Evolutionary conservation across 371 early-diverging fungal genomes (phyloP).

Genomic region (Blastocladiella emersonii): DNA sequence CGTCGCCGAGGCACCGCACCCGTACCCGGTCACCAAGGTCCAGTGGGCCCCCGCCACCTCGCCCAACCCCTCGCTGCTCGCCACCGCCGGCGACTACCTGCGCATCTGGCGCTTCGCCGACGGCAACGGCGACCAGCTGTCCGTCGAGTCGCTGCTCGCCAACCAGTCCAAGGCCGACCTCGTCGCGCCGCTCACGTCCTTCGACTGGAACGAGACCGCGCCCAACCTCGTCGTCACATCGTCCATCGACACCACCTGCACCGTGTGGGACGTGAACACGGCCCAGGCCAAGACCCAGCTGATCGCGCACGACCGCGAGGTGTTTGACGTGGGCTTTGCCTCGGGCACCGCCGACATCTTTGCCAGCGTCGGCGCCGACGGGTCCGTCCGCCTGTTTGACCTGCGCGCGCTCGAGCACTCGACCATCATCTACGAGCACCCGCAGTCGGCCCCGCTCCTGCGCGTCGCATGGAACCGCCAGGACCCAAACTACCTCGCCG

Average conservation of each 20-base stretch:
- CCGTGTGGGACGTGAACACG: constrained; percentile 90
- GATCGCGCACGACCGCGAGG: constrained; percentile 94
- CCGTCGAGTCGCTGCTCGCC: not conserved
- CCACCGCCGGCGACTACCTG: constrained; percentile 75
- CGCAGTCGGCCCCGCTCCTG: constrained; percentile 49
- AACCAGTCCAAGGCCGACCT: constrained; percentile 45
- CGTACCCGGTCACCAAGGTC: constrained; percentile 80
- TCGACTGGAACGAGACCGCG: constrained; percentile 90
- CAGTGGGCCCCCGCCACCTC: constrained; percentile 59
- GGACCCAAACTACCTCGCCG: constrained; percentile 78
- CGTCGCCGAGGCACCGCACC: constrained; percentile 61
- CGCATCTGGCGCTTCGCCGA: constrained; percentile 44
- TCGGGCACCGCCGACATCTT: constrained; percentile 73
- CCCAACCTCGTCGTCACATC: constrained; percentile 72
- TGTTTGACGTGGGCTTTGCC: constrained; percentile 88
- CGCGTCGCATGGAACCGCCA: constrained; percentile 74
- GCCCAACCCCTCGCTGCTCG: constrained; percentile 53
- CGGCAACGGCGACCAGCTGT: not conserved
- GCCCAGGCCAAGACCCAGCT: constrained; percentile 90
- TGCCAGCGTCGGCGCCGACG: constrained; percentile 92
- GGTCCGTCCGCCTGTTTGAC: constrained; percentile 92
- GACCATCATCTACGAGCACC: constrained; percentile 92
- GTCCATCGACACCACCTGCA: constrained; percentile 94
- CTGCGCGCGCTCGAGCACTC: constrained; percentile 81
- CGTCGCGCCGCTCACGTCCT: constrained; percentile 80